Evolutionary conservation across 2,329 filamentous ascomycete species (phyloP).

Genomic region (Cladophialophora yegresii): DNA sequence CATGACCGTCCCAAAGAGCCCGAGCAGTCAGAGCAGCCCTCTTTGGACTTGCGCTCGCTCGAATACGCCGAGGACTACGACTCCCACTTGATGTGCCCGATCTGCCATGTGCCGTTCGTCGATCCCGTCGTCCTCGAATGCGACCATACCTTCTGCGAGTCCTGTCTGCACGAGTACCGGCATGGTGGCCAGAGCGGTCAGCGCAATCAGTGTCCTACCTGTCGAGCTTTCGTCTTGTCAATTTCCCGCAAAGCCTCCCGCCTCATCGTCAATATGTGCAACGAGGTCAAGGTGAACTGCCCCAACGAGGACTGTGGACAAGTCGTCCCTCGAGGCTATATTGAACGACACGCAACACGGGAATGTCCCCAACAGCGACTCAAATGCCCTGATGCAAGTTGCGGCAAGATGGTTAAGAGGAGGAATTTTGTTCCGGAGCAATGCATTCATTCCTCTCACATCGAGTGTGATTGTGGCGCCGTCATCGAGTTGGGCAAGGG

Average conservation of each 20-base stretch:
- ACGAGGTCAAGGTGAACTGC: constrained; percentile 62
- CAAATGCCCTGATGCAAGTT: constrained; percentile 54
- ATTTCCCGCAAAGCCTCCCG: constrained; percentile 52
- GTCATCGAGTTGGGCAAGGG: constrained; percentile 34
- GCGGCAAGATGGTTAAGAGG: constrained; percentile 55
- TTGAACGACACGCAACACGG: constrained; percentile 61
- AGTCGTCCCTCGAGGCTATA: constrained; percentile 57
- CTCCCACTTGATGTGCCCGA: constrained; percentile 64
- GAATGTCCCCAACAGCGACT: constrained; percentile 61
- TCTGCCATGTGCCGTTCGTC: constrained; percentile 65
- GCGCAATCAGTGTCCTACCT: constrained; percentile 57
- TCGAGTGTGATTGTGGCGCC: constrained; percentile 37
- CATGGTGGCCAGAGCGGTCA: constrained; percentile 22
- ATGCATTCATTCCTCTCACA: constrained; percentile 35
- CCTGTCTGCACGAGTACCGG: constrained; percentile 54
- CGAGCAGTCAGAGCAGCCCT: not conserved
- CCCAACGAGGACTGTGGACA: constrained; percentile 60
- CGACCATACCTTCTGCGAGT: constrained; percentile 65
- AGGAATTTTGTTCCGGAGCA: constrained; percentile 50
- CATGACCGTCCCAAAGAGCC: constrained; percentile 3
- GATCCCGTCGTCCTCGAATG: constrained; percentile 60
- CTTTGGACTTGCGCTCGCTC: constrained; percentile 56
- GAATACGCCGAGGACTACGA: constrained; percentile 61
- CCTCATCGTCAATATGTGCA: constrained; percentile 62
- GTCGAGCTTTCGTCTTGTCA: constrained; percentile 51